Evolutionary conservation across 176 grass and related monocot species (phyloP).

Genomic region (Puya raimondii): DNA sequence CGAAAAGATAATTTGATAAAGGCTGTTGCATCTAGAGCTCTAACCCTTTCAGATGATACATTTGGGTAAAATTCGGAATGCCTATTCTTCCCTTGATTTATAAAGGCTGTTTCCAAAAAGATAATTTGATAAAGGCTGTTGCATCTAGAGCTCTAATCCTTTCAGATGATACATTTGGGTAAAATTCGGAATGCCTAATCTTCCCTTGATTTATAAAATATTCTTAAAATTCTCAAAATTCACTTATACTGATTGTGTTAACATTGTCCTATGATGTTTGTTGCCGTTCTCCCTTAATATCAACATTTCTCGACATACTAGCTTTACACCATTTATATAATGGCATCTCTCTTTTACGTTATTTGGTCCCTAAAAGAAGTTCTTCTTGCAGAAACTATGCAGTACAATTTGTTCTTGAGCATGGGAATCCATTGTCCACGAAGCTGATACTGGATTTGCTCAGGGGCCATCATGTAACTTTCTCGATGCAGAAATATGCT

Average conservation of each 20-base stretch:
- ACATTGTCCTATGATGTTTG: not conserved
- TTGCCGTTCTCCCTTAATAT: not conserved
- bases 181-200: slow-evolving; percentile 8
- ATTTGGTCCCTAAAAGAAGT: not conserved
- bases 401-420: slow-evolving; percentile 62
- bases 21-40: slow-evolving; percentile 40
- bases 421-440: slow-evolving; percentile 43
- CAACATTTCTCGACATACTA: not conserved
- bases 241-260: not conserved
- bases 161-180: slow-evolving; percentile 75
- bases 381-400: slow-evolving; percentile 67
- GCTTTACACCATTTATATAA: not conserved
- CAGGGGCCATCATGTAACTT: slow-evolving; percentile 26
- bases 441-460: slow-evolving; percentile 47
- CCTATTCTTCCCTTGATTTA: not conserved
- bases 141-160: slow-evolving; percentile 41
- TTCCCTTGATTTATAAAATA: not conserved
- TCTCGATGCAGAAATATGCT: slow-evolving; percentile 80
- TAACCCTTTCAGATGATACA: slow-evolving; percentile 53
- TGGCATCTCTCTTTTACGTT: not conserved
- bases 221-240: not conserved
- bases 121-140: slow-evolving; percentile 40
- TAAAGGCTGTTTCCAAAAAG: slow-evolving; percentile 48
- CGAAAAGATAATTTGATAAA: slow-evolving; percentile 42
- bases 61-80: slow-evolving; percentile 47